These are phyloP conservation scores for Oidiodendron maius DNA, from an alignment of 495 filamentous ascomycete species.

Conservation along the genomic window DNA sequence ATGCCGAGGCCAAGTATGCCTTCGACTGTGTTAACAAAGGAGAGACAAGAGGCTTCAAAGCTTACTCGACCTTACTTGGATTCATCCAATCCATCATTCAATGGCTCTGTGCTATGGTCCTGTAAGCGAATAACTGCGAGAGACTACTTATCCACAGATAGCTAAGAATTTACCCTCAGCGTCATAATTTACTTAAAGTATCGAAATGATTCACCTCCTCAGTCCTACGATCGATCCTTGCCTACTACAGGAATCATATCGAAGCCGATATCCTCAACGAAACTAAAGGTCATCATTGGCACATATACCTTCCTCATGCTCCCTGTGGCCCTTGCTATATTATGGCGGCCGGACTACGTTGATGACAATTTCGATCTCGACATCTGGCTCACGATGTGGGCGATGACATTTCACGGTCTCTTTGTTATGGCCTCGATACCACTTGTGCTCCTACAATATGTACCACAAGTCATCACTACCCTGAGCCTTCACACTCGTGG, in stretches of 20 bases:
- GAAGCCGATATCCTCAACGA: background rate
- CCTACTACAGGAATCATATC: background rate
- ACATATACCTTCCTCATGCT: background rate
- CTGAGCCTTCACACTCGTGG: background rate
- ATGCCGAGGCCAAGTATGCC: background rate
- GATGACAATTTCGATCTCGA: background rate
- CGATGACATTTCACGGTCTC: background rate
- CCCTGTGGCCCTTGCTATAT: background rate
- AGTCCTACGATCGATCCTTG: background rate
- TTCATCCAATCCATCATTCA: background rate
- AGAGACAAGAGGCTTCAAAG: background rate
- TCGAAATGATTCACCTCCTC: no score
- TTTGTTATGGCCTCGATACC: background rate
- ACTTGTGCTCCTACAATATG: background rate
- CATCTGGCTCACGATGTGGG: background rate
- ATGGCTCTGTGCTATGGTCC: background rate
- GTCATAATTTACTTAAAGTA: background rate
- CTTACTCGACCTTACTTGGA: background rate
- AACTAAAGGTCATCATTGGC: background rate
- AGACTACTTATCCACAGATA: background rate
- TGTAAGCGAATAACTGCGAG: background rate
- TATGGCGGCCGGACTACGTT: background rate
- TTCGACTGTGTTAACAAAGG: background rate
- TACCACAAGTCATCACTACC: background rate
- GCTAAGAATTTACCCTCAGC: background rate